These are phyloP conservation scores for Nicotiana tabacum DNA, from an alignment of 257 asterid species.

Conservation along the genomic window DNA sequence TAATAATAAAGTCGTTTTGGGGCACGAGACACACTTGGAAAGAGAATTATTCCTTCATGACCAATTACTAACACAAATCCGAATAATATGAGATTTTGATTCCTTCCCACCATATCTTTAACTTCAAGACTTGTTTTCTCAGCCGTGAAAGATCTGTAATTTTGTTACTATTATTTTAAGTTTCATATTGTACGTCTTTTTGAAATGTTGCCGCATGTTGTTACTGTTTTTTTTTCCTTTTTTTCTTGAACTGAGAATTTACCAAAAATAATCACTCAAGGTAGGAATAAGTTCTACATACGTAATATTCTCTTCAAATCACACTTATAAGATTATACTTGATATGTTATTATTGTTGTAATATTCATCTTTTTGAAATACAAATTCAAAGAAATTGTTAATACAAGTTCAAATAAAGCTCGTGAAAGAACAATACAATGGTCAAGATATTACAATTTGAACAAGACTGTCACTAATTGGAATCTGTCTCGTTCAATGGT, in stretches of 20 bases:
- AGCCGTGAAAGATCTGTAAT: neutral
- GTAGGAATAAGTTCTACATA: too few species aligned
- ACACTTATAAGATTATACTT: too few species aligned
- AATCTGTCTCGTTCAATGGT: too few species aligned
- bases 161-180: neutral
- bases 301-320: too few species aligned
- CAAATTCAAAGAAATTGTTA: neutral
- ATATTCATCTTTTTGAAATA: too few species aligned
- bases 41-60: neutral
- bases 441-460: neutral
- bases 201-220: neutral
- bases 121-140: neutral
- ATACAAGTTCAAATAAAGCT: neutral
- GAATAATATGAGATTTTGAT: neutral
- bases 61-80: neutral
- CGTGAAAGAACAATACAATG: neutral
- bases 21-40: neutral
- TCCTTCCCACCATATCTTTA: neutral
- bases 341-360: too few species aligned
- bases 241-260: too few species aligned
- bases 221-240: too few species aligned
- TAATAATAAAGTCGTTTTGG: neutral
- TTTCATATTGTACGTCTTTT: neutral
- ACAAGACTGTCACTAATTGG: neutral
- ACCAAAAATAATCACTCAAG: too few species aligned